Evolutionary conservation across 2,329 filamentous ascomycete genomes (phyloP), one percentile per base, ranked within the genome.

Genomic region (Alternaria arborescens): DNA sequence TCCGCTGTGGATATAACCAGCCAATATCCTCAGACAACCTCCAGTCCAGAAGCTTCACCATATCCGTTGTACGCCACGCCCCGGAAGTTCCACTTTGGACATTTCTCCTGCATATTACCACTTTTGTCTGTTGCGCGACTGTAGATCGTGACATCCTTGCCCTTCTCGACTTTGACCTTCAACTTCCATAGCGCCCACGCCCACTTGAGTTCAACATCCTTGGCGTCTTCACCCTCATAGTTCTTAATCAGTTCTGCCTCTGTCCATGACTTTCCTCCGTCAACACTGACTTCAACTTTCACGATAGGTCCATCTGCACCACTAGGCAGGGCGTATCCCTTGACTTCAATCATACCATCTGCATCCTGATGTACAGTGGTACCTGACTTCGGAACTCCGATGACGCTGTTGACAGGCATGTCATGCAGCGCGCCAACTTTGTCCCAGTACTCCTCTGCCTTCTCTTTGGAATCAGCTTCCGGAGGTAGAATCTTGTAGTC

Each of bases 11-110:
- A 8, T 4, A n/a, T 7, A 41, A 32, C 16, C 5, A 24, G 18
- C 12, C 20, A 42, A 24, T 18, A 20, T 4, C 51, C 18, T 75
- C 58, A 79, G 10, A 71, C 61, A 51, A 87, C 71, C 30, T 80
- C 82, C 56, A 88, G 66, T 40, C 83, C 80, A 64, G 76, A 82
- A 30, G 79, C 80, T 66, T 86, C 83, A 3, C 86, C 86, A 75
- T 85, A 88, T 1, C 84, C 87, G 75, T 87, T 87, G 74, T 88
- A 89, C 28, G 80, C 85, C 5, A 88, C 85, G 0, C 86, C 86
- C 58, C 86, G 79, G 60, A 86, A 73, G 72, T 88, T 88, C 86
- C 87, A 89, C 67, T 82, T 73, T 3, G 82, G 80, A 57, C 77
- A 77, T 61, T 79, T 74, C 22, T 73, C 75, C 69, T 88, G 86